Percentiles rank a stretch among this genome's conserved stretches.
phyloP scores from a whole-genome alignment of 345 rosid genomes.

The Eucalyptus polybractea region DNA sequence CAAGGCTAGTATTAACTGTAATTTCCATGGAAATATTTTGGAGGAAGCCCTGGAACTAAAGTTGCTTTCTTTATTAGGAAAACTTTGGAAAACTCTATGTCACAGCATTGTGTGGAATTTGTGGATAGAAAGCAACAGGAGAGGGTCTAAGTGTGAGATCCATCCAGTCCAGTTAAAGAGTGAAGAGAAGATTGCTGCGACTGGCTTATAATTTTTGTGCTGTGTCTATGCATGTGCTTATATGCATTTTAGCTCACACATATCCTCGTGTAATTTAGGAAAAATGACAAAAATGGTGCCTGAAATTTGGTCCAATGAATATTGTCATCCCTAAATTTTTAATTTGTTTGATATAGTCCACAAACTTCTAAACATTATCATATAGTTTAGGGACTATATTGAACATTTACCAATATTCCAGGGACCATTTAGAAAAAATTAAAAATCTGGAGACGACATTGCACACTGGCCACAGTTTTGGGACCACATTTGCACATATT shows the following conservation, averaged over 20 bases:
- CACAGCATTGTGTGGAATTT: background rate
- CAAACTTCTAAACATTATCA: too few relatives aligned
- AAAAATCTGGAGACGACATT: background rate
- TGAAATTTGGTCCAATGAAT: background rate
- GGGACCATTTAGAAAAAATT: background rate
- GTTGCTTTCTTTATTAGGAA: background rate
- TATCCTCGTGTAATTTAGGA: background rate
- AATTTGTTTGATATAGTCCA: background rate
- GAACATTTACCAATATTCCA: background rate
- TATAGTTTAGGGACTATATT: too few relatives aligned
- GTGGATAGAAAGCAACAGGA: background rate
- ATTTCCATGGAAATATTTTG: background rate
- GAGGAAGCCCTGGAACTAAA: background rate
- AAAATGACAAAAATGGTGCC: background rate
- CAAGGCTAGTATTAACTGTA: background rate
- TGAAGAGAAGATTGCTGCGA: background rate
- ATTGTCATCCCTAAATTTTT: background rate
- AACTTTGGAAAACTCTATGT: background rate
- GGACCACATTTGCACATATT: background rate
- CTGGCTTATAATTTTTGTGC: background rate
- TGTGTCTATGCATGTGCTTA: background rate
- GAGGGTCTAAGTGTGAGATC: background rate
- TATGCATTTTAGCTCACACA: background rate
- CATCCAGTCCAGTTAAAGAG: background rate
- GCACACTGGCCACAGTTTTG: background rate